Conservation (phyloP, 148 eudicot species). For the Pharnaceum exiguum region DNA sequence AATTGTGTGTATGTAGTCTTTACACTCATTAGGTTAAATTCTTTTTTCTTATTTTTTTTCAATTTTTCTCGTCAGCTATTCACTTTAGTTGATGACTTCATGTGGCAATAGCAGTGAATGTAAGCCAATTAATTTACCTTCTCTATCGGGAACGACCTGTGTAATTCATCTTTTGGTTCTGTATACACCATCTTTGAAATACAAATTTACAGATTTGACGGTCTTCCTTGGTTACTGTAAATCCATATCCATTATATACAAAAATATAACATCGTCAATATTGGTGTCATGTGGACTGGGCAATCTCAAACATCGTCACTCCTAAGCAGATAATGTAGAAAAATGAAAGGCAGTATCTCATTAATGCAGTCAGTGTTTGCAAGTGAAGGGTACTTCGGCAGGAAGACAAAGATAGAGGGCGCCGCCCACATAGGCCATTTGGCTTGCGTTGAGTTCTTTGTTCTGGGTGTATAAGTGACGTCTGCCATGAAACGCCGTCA, state of each 20-base stretch:
- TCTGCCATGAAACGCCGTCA: too few species aligned
- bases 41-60: neutral
- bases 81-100: conserved; percentile 11
- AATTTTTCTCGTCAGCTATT: neutral
- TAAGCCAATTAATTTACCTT: conserved; percentile 3
- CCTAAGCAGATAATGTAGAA: conserved; percentile 13
- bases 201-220: conserved; percentile 7
- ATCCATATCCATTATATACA: too few species aligned
- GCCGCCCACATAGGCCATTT: conserved; percentile 15
- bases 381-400: conserved; percentile 13
- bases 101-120: conserved; percentile 6
- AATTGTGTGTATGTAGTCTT: conserved; percentile 28
- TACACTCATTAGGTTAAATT: conserved; percentile 26
- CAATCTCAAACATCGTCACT: too few species aligned
- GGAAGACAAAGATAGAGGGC: conserved; percentile 19
- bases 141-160: conserved; percentile 8
- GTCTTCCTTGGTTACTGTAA: too few species aligned
- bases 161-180: conserved; percentile 14
- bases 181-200: conserved; percentile 19
- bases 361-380: conserved; percentile 10
- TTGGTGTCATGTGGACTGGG: too few species aligned
- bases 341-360: neutral
- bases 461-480: neutral
- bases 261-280: too few species aligned
- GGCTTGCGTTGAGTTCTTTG: neutral